A percentile compares a stretch with the other conserved stretches of the same genome.
Evolutionary conservation across 2,329 filamentous ascomycete species (phyloP).

Genomic region (Cladosporium sp.): DNA sequence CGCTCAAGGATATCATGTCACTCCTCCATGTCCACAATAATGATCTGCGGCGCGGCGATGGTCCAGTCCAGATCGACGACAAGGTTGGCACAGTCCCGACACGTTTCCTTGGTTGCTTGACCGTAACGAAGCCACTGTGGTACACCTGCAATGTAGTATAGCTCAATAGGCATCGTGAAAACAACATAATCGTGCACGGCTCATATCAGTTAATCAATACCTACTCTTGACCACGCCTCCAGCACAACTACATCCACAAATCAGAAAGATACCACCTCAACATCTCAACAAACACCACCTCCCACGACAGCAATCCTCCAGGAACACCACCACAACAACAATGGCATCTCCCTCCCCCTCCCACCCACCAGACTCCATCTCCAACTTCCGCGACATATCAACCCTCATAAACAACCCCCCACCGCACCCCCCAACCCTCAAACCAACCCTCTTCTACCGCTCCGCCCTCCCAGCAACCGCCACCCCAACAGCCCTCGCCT

Average conservation of each 20-base stretch:
- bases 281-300: neutral
- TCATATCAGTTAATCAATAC: no score
- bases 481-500: conserved; percentile 61
- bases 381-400: conserved; percentile 79
- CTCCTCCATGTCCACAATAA: neutral
- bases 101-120: conserved; percentile 2
- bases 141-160: neutral
- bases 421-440: conserved; percentile 40
- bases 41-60: conserved; percentile 1
- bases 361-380: conserved; percentile 37
- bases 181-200: no score
- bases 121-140: neutral
- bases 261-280: neutral
- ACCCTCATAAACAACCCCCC: conserved; percentile 59
- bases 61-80: conserved; percentile 11
- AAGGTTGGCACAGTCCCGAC: conserved; percentile 11
- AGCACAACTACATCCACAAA: neutral
- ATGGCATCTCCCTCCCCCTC: neutral
- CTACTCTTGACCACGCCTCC: neutral
- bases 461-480: conserved; percentile 63
- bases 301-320: neutral
- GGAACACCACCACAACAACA: neutral
- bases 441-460: conserved; percentile 28
- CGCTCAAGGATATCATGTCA: neutral
- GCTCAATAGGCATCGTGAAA: neutral